These are phyloP conservation scores for Fraxinus albicans DNA, from an alignment of 305 asterid species.

Conservation along the genomic window DNA sequence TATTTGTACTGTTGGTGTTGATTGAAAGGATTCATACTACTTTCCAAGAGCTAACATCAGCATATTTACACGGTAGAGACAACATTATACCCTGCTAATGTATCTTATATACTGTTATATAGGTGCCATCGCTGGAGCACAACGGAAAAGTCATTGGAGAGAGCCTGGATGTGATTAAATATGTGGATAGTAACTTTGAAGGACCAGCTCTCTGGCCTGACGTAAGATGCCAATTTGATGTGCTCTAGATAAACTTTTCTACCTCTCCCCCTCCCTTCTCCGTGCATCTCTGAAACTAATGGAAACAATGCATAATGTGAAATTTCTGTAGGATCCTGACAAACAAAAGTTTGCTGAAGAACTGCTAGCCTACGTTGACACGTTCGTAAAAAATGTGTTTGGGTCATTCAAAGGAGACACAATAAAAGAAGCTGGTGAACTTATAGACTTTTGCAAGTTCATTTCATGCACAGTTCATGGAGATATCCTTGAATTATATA, in stretches of 20 bases:
- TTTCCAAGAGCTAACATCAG: neutral
- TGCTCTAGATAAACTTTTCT: neutral
- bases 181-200: slow-evolving; percentile 64
- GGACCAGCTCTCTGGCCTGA: slow-evolving; percentile 69
- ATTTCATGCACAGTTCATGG: neutral
- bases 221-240: slow-evolving; percentile 34
- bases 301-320: neutral
- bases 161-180: slow-evolving; percentile 72
- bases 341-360: slow-evolving; percentile 65
- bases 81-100: neutral
- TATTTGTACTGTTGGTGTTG: neutral
- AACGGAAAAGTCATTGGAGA: slow-evolving; percentile 64
- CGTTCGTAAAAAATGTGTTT: slow-evolving; percentile 32
- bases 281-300: neutral
- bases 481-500: neutral
- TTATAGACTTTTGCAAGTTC: slow-evolving; percentile 1
- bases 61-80: neutral
- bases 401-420: slow-evolving; percentile 55
- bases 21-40: neutral
- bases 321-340: slow-evolving; percentile 50
- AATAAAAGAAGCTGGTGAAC: slow-evolving; percentile 44
- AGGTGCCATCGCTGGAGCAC: slow-evolving; percentile 87
- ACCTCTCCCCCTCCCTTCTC: neutral
- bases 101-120: slow-evolving; percentile 11
- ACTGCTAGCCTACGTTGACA: slow-evolving; percentile 52